Evolutionary conservation across 2,329 filamentous ascomycete genomes (phyloP).

Genomic region (Thielaviopsis euricoi): DNA sequence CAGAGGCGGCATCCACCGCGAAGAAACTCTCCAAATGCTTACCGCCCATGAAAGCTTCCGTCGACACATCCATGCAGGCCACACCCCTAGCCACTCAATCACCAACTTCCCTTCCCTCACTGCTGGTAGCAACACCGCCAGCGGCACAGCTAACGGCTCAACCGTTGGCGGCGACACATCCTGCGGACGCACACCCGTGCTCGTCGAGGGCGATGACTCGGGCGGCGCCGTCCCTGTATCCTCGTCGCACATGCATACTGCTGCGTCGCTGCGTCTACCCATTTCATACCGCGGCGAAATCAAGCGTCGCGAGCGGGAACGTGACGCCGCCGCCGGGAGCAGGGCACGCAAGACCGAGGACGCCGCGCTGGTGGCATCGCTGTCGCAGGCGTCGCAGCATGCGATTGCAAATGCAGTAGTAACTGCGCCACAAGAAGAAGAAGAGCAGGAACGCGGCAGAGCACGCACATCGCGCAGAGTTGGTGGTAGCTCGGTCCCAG

Average conservation of each 20-base stretch:
- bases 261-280: neutral
- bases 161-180: constrained; percentile 2
- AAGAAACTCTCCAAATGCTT: constrained; percentile 29
- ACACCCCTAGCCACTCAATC: constrained; percentile 44
- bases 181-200: constrained; percentile 10
- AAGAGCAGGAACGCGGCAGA: no score
- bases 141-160: constrained; percentile 7
- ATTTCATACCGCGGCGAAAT: neutral
- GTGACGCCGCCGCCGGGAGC: neutral
- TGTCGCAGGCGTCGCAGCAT: neutral
- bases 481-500: no score
- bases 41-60: constrained; percentile 32
- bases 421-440: no score
- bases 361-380: neutral
- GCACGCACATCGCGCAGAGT: no score
- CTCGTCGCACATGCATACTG: neutral
- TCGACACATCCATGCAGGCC: constrained; percentile 45
- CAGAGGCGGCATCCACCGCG: constrained; percentile 15
- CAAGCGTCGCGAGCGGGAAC: neutral
- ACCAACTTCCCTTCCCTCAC: constrained; percentile 28
- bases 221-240: constrained; percentile 1
- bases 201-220: constrained; percentile 7
- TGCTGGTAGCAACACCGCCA: constrained; percentile 18
- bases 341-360: neutral
- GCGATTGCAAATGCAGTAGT: neutral